Percentiles rank a stretch among this genome's conserved stretches.
Conservation (phyloP, 768 basidiomycete species). For the Rhodosporidiobolus odoratus region DNA sequence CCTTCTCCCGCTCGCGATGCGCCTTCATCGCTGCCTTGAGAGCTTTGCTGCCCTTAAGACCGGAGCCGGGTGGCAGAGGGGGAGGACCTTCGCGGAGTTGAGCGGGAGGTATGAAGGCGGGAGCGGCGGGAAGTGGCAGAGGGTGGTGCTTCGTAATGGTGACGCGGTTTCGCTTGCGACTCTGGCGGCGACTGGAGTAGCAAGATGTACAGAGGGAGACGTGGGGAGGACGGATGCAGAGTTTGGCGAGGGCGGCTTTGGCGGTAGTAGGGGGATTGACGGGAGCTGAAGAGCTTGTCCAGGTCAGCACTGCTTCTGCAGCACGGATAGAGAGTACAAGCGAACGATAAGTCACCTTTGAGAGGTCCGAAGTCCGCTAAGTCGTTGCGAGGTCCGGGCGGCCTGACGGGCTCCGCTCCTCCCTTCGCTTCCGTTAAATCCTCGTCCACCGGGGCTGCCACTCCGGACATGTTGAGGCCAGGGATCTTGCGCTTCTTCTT, state of each 20-base stretch:
- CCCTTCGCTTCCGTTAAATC: not conserved
- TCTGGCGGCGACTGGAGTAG: conserved; percentile 12
- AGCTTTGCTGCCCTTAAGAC: conserved; percentile 36
- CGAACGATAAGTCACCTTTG: conserved; percentile 13
- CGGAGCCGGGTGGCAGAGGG: conserved; percentile 31
- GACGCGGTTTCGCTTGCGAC: conserved; percentile 7
- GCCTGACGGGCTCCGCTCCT: not conserved
- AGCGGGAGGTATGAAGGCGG: conserved; percentile 28
- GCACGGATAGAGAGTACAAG: not conserved
- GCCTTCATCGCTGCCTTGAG: conserved; percentile 37
- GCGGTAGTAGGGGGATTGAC: conserved; percentile 33
- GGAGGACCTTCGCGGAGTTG: conserved; percentile 26
- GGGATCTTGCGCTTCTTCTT: conserved; percentile 42
- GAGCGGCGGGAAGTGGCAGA: conserved; percentile 14
- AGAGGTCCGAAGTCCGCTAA: not conserved
- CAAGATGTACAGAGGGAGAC: conserved; percentile 19
- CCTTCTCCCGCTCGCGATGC: conserved; percentile 34
- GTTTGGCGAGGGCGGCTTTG: conserved; percentile 38
- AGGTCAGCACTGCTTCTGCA: not conserved
- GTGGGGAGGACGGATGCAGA: conserved; percentile 32
- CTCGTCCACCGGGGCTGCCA: not conserved
- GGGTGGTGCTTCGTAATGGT: conserved; percentile 15
- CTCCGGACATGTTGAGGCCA: conserved; percentile 1
- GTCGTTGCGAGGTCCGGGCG: not conserved
- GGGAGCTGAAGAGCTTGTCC: conserved; percentile 7